A percentile compares a stretch with the other conserved stretches of the same genome.
These are phyloP conservation scores for Pseudonectria foliicola DNA, from an alignment of 2,329 filamentous ascomycete genomes.

Conservation along the genomic window DNA sequence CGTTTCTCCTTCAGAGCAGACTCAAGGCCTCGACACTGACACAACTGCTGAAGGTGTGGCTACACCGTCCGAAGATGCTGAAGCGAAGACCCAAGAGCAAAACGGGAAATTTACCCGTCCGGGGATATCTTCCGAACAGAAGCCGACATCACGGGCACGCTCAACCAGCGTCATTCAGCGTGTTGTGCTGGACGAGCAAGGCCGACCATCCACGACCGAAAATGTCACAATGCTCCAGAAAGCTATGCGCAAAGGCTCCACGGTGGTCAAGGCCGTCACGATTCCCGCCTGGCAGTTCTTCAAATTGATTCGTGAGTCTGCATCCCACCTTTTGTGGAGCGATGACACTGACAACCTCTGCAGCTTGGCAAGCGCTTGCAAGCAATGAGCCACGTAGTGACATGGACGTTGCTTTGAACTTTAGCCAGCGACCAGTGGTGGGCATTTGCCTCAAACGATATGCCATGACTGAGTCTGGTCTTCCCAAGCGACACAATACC, in stretches of 20 bases:
- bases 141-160: conserved; percentile 34
- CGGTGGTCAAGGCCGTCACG: conserved; percentile 69
- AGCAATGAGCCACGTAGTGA: conserved; percentile 53
- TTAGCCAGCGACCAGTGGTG: conserved; percentile 76
- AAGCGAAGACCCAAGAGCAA: conserved; percentile 1
- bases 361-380: conserved; percentile 74
- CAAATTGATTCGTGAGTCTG: conserved; percentile 71
- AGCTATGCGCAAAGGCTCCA: conserved; percentile 39
- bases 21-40: conserved; percentile 11
- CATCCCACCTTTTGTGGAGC: neutral
- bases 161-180: conserved; percentile 57
- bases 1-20: conserved; percentile 17
- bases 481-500: conserved; percentile 66
- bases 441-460: conserved; percentile 94
- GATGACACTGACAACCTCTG: conserved; percentile 27
- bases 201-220: conserved; percentile 36
- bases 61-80: conserved; percentile 3
- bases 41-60: conserved; percentile 2
- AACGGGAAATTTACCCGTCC: neutral
- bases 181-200: conserved; percentile 46
- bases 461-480: conserved; percentile 58
- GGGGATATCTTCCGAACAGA: conserved; percentile 19
- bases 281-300: conserved; percentile 99
- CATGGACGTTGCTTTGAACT: conserved; percentile 80
- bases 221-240: conserved; percentile 35